Percentiles rank a stretch among this genome's conserved stretches.
phyloP scores from a whole-genome alignment of 2,329 filamentous ascomycete species.

The Xylaria sp. region DNA sequence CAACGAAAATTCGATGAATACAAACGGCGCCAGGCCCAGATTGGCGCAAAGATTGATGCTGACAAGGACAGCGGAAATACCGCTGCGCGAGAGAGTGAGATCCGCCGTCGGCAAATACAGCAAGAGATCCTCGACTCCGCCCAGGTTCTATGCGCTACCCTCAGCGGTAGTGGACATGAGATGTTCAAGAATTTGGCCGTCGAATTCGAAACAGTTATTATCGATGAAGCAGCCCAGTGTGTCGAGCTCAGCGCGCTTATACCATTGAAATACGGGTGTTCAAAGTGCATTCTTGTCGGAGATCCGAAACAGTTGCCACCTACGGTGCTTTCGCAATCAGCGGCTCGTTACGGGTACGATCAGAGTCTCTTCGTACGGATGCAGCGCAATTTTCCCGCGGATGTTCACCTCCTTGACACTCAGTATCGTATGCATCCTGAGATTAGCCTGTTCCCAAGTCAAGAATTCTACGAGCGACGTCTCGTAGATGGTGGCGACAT shows the following conservation, averaged over 20 bases:
- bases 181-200: conserved; percentile 95
- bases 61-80: conserved; percentile 86
- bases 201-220: conserved; percentile 98
- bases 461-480: conserved; percentile 88
- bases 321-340: conserved; percentile 92
- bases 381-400: conserved; percentile 87
- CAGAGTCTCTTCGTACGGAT: conserved; percentile 98
- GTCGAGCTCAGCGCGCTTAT: conserved; percentile 97
- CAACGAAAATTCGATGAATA: conserved; percentile 79
- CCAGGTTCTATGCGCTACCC: conserved; percentile 91
- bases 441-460: conserved; percentile 89
- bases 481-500: conserved; percentile 87
- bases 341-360: conserved; percentile 91
- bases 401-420: conserved; percentile 93
- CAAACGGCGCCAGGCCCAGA: conserved; percentile 74
- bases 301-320: conserved; percentile 97
- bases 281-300: conserved; percentile 95
- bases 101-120: conserved; percentile 82
- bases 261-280: conserved; percentile 94
- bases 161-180: conserved; percentile 95
- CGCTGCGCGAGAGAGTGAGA: conserved; percentile 80
- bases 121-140: conserved; percentile 90
- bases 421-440: conserved; percentile 99
- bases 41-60: conserved; percentile 85
- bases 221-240: conserved; percentile 97